Conservation (phyloP, 2,329 filamentous ascomycete species). For the Pleurostoma richardsiae region DNA sequence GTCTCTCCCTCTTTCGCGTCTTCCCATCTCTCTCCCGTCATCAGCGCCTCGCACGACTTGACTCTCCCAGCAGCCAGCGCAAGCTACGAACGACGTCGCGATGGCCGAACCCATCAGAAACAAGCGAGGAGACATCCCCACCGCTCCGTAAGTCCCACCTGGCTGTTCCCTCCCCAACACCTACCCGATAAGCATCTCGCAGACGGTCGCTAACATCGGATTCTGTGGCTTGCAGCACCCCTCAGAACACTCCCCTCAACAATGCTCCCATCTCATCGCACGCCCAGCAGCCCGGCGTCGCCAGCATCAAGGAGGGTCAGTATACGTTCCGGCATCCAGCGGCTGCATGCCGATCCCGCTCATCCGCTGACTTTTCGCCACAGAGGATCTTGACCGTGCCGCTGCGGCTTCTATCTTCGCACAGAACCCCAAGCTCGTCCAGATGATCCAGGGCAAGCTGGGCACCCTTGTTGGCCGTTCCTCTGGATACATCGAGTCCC, state of each 20-base stretch:
- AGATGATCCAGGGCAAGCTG: conserved; percentile 97
- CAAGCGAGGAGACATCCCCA: conserved; percentile 51
- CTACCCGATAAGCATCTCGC: conserved; percentile 1
- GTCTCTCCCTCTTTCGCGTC: conserved; percentile 19
- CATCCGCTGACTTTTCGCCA: conserved; percentile 10
- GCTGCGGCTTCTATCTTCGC: conserved; percentile 90
- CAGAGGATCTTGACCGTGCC: conserved; percentile 87
- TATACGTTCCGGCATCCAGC: conserved; percentile 11
- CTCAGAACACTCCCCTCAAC: conserved; percentile 94
- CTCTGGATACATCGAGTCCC: conserved; percentile 95
- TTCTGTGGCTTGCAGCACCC: conserved; percentile 62
- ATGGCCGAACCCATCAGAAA: conserved; percentile 63
- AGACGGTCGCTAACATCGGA: conserved; percentile 10
- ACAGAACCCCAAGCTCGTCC: conserved; percentile 88
- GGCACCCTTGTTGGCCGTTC: conserved; percentile 89
- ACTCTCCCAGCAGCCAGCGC: conserved; percentile 12
- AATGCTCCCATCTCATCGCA: conserved; percentile 97
- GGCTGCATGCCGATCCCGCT: not conserved
- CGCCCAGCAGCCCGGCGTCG: conserved; percentile 88
- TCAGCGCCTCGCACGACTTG: conserved; percentile 8
- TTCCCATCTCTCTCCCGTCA: conserved; percentile 14
- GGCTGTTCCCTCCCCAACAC: conserved; percentile 1
- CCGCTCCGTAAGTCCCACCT: conserved; percentile 50
- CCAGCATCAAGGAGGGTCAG: conserved; percentile 96
- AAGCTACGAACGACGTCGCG: conserved; percentile 25